phyloP scores from a whole-genome alignment of 176 grass and related monocot genomes.

The Tuctoria greenei region DNA sequence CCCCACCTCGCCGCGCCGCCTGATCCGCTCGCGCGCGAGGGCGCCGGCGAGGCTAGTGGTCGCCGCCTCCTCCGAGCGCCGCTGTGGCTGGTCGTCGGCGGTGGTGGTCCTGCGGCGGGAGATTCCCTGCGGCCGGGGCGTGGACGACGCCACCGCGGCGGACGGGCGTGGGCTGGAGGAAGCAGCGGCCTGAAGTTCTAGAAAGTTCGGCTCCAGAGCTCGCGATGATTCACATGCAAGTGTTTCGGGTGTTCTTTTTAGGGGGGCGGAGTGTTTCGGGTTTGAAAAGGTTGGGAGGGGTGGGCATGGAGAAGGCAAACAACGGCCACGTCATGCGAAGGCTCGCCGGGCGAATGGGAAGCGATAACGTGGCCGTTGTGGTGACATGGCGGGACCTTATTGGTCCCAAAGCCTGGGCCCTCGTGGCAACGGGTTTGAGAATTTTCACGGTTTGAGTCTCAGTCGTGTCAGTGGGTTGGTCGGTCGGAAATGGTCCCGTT shows the following conservation, averaged over 20 bases:
- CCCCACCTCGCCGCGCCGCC: background rate
- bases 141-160: slow-evolving; percentile 59
- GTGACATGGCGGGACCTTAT: slow-evolving; percentile 9
- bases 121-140: slow-evolving; percentile 40
- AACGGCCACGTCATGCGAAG: slow-evolving; percentile 31
- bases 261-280: too few species aligned
- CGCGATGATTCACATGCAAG: slow-evolving; percentile 5
- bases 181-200: background rate
- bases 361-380: background rate
- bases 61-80: background rate
- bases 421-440: slow-evolving; percentile 15
- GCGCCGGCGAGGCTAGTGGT: slow-evolving; percentile 38
- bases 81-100: background rate
- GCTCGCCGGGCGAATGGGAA: slow-evolving; percentile 24
- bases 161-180: background rate
- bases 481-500: too few species aligned
- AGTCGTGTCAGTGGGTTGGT: too few species aligned
- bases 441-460: too few species aligned
- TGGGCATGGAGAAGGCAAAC: background rate
- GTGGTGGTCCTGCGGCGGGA: slow-evolving; percentile 48
- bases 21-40: slow-evolving; percentile 37
- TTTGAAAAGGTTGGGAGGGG: background rate
- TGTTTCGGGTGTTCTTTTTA: too few species aligned
- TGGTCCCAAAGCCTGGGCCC: background rate
- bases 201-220: slow-evolving; percentile 19